These are phyloP conservation scores for Alternaria sp. DNA, from an alignment of 2,329 filamentous ascomycete species.

Conservation along the genomic window DNA sequence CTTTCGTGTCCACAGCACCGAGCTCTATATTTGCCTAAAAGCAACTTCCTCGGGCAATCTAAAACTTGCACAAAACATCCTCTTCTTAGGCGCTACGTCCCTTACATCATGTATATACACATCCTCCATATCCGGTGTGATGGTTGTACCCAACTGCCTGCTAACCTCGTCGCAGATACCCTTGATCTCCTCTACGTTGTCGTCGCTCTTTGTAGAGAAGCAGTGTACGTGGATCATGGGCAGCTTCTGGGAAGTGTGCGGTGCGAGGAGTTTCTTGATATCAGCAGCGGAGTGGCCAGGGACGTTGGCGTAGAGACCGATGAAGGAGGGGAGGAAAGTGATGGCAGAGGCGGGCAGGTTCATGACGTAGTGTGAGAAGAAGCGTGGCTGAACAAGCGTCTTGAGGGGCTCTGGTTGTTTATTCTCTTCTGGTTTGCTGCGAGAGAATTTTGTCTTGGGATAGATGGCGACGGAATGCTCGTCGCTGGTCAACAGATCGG, in stretches of 20 bases:
- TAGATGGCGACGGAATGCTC: constrained; percentile 61
- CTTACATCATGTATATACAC: constrained; percentile 72
- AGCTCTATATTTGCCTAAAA: constrained; percentile 62
- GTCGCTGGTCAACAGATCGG: constrained; percentile 63
- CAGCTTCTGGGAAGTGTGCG: constrained; percentile 62
- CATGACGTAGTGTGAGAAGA: constrained; percentile 96
- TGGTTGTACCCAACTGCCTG: constrained; percentile 65
- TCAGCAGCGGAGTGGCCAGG: constrained; percentile 33
- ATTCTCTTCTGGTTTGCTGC: constrained; percentile 31
- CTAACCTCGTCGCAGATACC: constrained; percentile 74
- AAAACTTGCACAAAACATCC: constrained; percentile 97
- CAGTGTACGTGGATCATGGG: constrained; percentile 95
- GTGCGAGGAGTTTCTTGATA: constrained; percentile 44
- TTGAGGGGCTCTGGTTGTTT: constrained; percentile 45
- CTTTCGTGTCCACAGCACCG: background rate
- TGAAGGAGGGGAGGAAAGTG: constrained; percentile 80
- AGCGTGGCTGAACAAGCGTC: constrained; percentile 67
- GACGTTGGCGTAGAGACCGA: constrained; percentile 78
- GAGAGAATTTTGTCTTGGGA: constrained; percentile 45
- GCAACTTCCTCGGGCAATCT: constrained; percentile 83
- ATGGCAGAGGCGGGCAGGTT: constrained; percentile 93
- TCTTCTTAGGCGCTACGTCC: constrained; percentile 90
- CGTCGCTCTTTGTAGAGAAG: constrained; percentile 84
- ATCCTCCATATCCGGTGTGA: constrained; percentile 67
- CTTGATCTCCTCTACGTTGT: constrained; percentile 68